Evolutionary conservation across 78 protist genomes (phyloP), one percentile per base, ranked within the genome.

Genomic region (Dictyostelium citrinum): DNA sequence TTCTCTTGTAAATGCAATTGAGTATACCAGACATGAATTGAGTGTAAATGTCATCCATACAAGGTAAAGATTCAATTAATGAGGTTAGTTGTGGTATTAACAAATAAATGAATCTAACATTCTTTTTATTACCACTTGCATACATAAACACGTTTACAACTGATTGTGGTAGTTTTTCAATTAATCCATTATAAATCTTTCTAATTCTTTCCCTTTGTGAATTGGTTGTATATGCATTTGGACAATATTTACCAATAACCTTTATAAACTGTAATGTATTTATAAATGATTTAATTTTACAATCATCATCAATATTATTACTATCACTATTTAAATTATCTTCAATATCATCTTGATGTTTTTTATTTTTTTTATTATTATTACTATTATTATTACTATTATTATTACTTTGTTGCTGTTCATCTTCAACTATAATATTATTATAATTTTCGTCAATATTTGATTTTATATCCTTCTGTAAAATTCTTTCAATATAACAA

Each of bases 281-380:
- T 72, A 37, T 72, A 37, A 72, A 72, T 72, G 79, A 72, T 72
- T 72, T 72, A 17, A 72, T 72, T 35, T 37, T 72, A 72, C 79
- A 72, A 37, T 72, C 79, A 31, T 72, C 45, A 37, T 72, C 29
- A 72, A 27, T 33, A 29, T 72, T 33, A 72, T 20, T 35, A 16
- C 35, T 20, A 6, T 29, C 0, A 72, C 35, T 37, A 16, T 72
- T 33, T 60, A 24, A 22, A 58, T 0, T 61, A 27, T 29, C 72
- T 27, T 64, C 72, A 24, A 61, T 61, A 11, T 29, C 33, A 9
- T n/a, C 33, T 1, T 61, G 7, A 27, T 64, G 14, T 27, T 64
- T 29, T 22, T 64, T 29, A 6, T 64, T 64, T 11, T 11, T 24
- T 11, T 4, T 12, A 64, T 1, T 24, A 61, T 10, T 24, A 24